Base-by-base conservation (phyloP, 177 flowering plant genomes). In the Vitis hybrid region DNA sequence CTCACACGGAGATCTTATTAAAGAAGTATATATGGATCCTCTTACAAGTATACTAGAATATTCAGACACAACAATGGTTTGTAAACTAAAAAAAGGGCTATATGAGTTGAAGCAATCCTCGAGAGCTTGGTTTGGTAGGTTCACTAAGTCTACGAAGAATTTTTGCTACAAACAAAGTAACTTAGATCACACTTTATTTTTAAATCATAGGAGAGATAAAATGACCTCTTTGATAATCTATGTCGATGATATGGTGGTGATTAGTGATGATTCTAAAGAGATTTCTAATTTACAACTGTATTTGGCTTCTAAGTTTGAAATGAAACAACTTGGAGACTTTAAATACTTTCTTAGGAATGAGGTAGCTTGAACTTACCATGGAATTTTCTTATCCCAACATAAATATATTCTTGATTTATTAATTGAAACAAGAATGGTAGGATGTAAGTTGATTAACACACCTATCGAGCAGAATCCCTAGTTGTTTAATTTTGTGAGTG, bases 191-290 rank as follows among this genome's bases (percentile, higher is more conserved):
- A 58, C 61, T 58, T 21, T 58, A 19, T 21, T 58, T 58, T 58
- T 11, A 58, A 58, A 58, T 19, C 11, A 58, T 19, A 58, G n/a
- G 11, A 21, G 35, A 16, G 30, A 19, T 58, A 58, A 58, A 58
- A 58, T 19, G 15, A 58, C 61, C 19, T 2, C 61, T 19, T 19
- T 58, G n/a, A 58, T 58, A 3, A 58, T 58, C 30, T 58, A 19
- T 58, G 61, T 58, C 1, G 61, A 58, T 58, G 61, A 58, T 58
- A 58, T 58, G 61, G 61, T 58, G 13, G 61, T 58, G 30, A 58
- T 15, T 0, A 19, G 35, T 58, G 61, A 58, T 58, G 61, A 58
- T 58, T 5, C 15, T 19, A 19, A 58, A 19, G 61, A 58, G 61
- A 58, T 58, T 58, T 58, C 30, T 3, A 56, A 24, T n/a, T 16